Conservation (phyloP, 768 basidiomycete genomes). For the Suillus weaverae region DNA sequence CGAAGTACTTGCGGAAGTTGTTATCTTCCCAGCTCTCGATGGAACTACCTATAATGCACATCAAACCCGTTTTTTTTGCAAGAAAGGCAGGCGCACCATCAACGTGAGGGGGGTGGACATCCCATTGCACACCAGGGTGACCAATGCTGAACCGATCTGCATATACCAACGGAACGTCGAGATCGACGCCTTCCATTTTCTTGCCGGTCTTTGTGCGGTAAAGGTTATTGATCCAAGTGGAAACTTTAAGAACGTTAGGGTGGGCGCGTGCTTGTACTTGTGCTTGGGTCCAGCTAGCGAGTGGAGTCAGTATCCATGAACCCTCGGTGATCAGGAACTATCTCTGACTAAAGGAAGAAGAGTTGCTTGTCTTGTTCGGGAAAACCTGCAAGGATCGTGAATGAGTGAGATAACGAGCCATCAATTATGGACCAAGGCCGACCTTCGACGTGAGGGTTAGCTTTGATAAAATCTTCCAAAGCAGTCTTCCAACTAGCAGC, state of each 20-base stretch:
- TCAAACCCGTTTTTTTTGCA: background rate
- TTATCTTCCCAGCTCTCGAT: slow-evolving; percentile 78
- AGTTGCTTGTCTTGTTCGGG: slow-evolving; percentile 68
- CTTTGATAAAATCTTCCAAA: slow-evolving; percentile 54
- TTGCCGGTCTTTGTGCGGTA: slow-evolving; percentile 47
- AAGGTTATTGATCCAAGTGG: slow-evolving; percentile 63
- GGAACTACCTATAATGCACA: slow-evolving; percentile 51
- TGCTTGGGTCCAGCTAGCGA: slow-evolving; percentile 44
- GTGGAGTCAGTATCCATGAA: background rate
- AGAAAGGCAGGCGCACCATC: slow-evolving; percentile 42
- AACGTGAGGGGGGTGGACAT: slow-evolving; percentile 51
- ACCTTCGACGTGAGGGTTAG: slow-evolving; percentile 60
- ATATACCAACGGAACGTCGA: slow-evolving; percentile 63
- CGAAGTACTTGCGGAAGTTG: slow-evolving; percentile 57
- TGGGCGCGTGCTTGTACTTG: slow-evolving; percentile 72
- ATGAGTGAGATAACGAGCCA: background rate
- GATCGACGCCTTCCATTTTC: slow-evolving; percentile 53
- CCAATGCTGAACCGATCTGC: slow-evolving; percentile 76
- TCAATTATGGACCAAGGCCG: slow-evolving; percentile 5
- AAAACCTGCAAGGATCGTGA: slow-evolving; percentile 37
- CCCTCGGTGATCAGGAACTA: background rate
- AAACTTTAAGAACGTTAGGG: slow-evolving; percentile 58
- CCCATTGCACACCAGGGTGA: slow-evolving; percentile 61
- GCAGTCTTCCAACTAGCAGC: slow-evolving; percentile 59
- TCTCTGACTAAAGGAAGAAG: slow-evolving; percentile 66